Evolutionary conservation across 306 rosid genomes (phyloP), one percentile per base, ranked within the genome.

Genomic region (Casuarina glauca): DNA sequence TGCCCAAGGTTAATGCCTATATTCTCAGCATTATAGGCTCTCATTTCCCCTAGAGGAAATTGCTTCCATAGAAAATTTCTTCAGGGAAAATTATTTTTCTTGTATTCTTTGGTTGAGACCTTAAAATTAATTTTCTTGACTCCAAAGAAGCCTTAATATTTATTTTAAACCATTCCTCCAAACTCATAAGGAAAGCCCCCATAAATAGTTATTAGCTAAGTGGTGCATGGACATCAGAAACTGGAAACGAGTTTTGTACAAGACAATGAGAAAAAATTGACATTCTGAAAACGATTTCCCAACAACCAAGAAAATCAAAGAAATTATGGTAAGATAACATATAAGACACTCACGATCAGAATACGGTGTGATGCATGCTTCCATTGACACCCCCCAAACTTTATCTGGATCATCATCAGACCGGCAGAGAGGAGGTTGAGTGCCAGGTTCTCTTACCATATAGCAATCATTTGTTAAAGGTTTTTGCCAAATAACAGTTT

Each of bases 401-500:
- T 93, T 93, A 86, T 95, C 96, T 2, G 98, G 96, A 72, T 95
- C 96, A 41, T 89, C 90, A 50, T 90, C 96, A 74, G 94, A 82
- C 70, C 85, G 91, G 88, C 99, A 95, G 43, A 93, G 97, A 73
- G 91, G 96, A 77, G 99, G 99, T 73, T 50, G 92, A 49, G 93
- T 89, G 76, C 89, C 89, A 6, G 96, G 93, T 79, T 86, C 96
- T 86, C 99, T 87, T 70, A 86, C 84, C 84, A 76, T 78, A 83
- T 91, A 93, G 80, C 99, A 95, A 52, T 93, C 96, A 83, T 93
- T 95, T 82, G 96, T 90, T 75, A 87, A 67, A 82, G 97, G 98
- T 72, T 95, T 95, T 73, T 93, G 97, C 99, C 99, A 95, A 70
- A 95, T 86, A 78, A 95, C 97, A 78, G 99, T 95, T 89, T 95